Evolutionary conservation across 2,329 filamentous ascomycete genomes (phyloP).

Genomic region (Botrytis fabae): DNA sequence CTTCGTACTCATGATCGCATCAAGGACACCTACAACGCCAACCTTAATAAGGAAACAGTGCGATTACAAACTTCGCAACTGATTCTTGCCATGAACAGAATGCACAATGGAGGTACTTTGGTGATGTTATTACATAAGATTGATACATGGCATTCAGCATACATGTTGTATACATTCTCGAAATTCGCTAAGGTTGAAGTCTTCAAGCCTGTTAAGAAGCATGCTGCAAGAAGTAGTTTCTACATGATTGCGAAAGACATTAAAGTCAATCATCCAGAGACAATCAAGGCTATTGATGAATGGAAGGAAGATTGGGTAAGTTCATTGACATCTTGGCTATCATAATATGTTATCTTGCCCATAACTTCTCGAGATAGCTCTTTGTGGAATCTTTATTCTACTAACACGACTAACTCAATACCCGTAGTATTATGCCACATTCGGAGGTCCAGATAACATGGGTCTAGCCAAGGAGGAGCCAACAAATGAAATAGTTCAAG

Average conservation of each 20-base stretch:
- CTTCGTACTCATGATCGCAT: constrained; percentile 34
- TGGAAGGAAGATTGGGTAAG: constrained; percentile 32
- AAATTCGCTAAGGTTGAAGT: constrained; percentile 32
- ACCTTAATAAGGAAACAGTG: constrained; percentile 28
- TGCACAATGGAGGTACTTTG: constrained; percentile 30
- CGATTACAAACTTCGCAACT: constrained; percentile 32
- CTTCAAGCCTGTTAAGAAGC: constrained; percentile 34
- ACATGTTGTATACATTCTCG: constrained; percentile 32
- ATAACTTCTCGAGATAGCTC: not conserved
- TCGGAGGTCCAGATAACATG: constrained; percentile 28
- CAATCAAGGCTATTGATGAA: constrained; percentile 25
- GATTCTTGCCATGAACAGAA: constrained; percentile 33
- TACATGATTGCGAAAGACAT: constrained; percentile 37
- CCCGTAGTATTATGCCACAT: constrained; percentile 28
- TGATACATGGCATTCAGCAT: constrained; percentile 29
- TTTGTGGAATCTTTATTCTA: not conserved
- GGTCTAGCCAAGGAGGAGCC: constrained; percentile 22
- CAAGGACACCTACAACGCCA: constrained; percentile 15
- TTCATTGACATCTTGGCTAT: not conserved
- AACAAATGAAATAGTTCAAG: constrained; percentile 22
- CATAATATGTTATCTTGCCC: not conserved
- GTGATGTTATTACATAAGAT: constrained; percentile 36
- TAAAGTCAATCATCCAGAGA: constrained; percentile 23
- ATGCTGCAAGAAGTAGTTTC: constrained; percentile 32
- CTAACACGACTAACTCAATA: not conserved